Evolutionary conservation across 2,329 filamentous ascomycete species (phyloP).

Genomic region (Celoporthe dispersa): DNA sequence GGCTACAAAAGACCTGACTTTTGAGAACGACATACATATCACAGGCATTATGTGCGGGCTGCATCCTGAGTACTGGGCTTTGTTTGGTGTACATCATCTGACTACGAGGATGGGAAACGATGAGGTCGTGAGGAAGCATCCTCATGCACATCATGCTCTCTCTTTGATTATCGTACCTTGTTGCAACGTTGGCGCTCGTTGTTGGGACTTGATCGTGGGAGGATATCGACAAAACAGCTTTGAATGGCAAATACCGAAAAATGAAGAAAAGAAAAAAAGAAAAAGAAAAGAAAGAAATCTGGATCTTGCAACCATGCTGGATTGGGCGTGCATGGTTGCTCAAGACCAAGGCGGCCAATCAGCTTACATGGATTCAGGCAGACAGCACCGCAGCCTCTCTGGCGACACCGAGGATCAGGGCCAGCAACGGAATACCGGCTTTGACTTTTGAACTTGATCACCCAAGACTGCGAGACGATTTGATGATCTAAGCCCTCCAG

Average conservation of each 20-base stretch:
- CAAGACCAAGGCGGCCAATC: not conserved
- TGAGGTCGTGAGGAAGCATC: not conserved
- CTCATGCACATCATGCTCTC: not conserved
- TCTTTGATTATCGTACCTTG: not conserved
- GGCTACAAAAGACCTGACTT: not conserved
- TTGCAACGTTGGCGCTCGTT: not conserved
- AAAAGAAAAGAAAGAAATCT: not conserved
- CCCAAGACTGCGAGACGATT: not conserved
- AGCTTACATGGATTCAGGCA: constrained; percentile 16
- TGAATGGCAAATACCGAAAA: not conserved
- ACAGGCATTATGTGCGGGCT: not conserved
- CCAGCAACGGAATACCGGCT: not conserved
- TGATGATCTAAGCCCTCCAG: not conserved
- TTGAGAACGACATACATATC: not conserved
- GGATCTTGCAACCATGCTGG: not conserved
- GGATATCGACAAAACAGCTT: not conserved
- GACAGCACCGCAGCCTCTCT: not conserved
- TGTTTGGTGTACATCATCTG: not conserved
- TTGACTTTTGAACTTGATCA: not conserved
- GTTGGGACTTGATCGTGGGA: not conserved
- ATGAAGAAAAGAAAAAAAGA: not conserved
- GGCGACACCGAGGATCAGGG: not conserved
- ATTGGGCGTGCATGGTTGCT: not conserved
- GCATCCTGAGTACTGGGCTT: not conserved
- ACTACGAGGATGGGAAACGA: not conserved